Evolutionary conservation across 345 rosid species (phyloP), one percentile per base, ranked within the genome.

Genomic region (Boechera divaricarpa): DNA sequence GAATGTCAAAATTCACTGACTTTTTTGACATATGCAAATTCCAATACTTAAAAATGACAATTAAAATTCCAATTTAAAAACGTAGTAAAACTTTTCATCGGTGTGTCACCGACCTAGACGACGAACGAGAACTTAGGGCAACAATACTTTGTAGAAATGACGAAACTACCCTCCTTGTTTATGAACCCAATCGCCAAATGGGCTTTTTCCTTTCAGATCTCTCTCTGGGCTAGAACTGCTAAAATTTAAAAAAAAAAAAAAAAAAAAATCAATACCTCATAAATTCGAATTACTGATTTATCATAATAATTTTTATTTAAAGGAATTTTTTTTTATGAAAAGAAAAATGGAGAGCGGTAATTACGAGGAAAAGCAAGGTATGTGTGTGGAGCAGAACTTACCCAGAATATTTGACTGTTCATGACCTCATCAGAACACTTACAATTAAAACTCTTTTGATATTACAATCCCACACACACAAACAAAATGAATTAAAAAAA

Each of bases 131-230:
- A 58, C 28, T 10, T 28, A 55, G 21, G 52, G 21, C 54, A 31
- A 57, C 44, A 45, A 6, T 29, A 29, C 4, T 18, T 28, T 12
- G 5, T 7, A 3, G 3, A 39, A 42, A 70, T 42, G 41, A 44
- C 65, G 65, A 42, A 70, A 33, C 1, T 16, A 57, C 32, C 74
- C 74, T 70, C 54, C 8, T 39, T 9, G 11, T 54, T 39, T 8
- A 15, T 28, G 63, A 39, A 39, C 52, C 63, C 48, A 52, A 39
- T 44, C 54, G 21, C 36, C 36, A 10, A 63, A 65, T 65, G 57
- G 55, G 38, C 38, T 63, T 39, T 44, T 12, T 9, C 13, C 28
- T 26, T 26, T 26, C 28, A 26, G 28, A 26, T 26, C 28, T 26
- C 28, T 26, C 24, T 44, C 54, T 13, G n/a, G 35, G 41, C 41